A percentile compares a stretch with the other conserved stretches of the same genome.
Evolutionary conservation across 345 rosid genomes (phyloP).

Genomic region (Trapa bicornis): DNA sequence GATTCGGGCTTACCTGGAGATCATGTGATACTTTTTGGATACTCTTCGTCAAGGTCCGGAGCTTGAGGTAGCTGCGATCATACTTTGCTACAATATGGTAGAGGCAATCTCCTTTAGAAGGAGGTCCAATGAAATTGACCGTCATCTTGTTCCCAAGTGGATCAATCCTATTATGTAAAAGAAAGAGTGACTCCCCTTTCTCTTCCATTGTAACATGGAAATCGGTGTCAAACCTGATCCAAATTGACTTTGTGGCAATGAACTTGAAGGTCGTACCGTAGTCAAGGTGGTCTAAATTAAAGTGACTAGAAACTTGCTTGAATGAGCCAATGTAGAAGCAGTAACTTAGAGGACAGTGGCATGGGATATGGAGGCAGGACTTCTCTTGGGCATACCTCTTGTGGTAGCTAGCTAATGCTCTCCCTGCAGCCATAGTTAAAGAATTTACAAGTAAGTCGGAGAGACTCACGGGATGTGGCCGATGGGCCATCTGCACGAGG

Average conservation of each 20-base stretch:
- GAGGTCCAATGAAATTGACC: constrained; percentile 17
- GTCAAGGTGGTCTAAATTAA: constrained; percentile 22
- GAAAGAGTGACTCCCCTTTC: constrained; percentile 10
- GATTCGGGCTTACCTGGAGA: constrained; percentile 9
- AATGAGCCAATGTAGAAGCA: constrained; percentile 34
- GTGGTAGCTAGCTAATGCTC: constrained; percentile 11
- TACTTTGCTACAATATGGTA: constrained; percentile 17
- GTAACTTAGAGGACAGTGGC: constrained; percentile 37
- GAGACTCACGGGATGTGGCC: constrained; percentile 43
- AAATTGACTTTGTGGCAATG: neutral
- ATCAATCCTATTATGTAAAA: constrained; percentile 8
- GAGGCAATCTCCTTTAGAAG: constrained; percentile 6
- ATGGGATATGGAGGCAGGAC: constrained; percentile 24
- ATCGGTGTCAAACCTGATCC: neutral
- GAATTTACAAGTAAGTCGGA: constrained; percentile 29
- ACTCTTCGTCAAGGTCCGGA: constrained; percentile 11
- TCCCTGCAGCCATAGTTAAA: constrained; percentile 35
- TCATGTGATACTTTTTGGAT: neutral
- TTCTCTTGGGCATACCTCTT: constrained; percentile 32
- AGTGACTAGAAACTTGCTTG: constrained; percentile 26
- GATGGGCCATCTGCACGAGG: constrained; percentile 32
- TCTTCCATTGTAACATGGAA: constrained; percentile 14
- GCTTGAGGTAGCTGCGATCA: constrained; percentile 9
- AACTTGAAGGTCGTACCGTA: constrained; percentile 10
- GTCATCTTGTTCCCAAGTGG: constrained; percentile 11